Evolutionary conservation across 1,284 basidiomycete genomes (phyloP), one percentile per base, ranked within the genome.

Genomic region (Ganoderma lucidum): DNA sequence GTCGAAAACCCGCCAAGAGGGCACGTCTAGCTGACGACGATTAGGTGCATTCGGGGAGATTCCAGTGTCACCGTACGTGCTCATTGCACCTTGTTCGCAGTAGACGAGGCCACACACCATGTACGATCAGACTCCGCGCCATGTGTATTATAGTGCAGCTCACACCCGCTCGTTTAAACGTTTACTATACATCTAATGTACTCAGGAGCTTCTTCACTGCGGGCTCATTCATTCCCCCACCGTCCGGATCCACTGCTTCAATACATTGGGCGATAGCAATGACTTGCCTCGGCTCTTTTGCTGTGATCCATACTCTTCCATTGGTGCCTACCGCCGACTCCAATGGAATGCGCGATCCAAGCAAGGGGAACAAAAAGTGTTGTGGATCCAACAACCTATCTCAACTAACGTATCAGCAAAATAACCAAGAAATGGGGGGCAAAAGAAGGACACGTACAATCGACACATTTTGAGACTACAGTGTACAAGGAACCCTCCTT

Each of bases 301-400:
- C 82, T 64, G 84, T 91, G 63, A 96, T 79, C 94, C 94, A 96
- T 10, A 95, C 87, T 51, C 92, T 87, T 3, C 95, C 94, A 76
- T 96, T 96, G 80, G 93, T 84, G 2, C 94, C 94, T 3, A 93
- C 88, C 1, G 93, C 94, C 3, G 85, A 86, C 74, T 96, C 94
- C 44, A 96, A 82, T 3, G 93, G 92, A 75, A 95, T 93, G 51
- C 84, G 85, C 9, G 88, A 84, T 17, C 94, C 94, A 42, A 95
- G 85, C 1, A 91, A 77, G 9, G 93, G 89, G 15, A 96, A 83
- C 12, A 96, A 82, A 78, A 93, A 94, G 76, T 95, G 89, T 61
- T 86, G 87, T 23, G 91, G 86, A 77, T 94, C 89, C 39, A 96
- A 82, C 48, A 96, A 80, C 66, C 94, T 96, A 73, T 32, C 62